phyloP scores from a whole-genome alignment of 192 early-diverging fungal species.

The Oehlia diaphana region DNA sequence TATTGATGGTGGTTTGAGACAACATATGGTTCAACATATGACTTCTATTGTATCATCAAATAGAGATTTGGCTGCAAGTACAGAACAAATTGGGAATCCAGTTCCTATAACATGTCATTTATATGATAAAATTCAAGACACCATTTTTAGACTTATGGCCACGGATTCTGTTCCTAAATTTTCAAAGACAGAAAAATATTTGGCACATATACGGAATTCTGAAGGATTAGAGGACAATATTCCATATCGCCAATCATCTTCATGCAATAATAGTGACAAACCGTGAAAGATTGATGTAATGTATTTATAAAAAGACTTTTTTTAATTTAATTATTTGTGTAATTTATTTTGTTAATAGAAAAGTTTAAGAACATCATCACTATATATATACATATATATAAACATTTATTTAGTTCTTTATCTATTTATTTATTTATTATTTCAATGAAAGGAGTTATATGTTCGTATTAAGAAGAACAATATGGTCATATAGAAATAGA shows the following conservation, averaged over 20 bases:
- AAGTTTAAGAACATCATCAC: too few relatives aligned
- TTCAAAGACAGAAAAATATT: constrained; percentile 58
- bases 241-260: not conserved
- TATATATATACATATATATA: too few relatives aligned
- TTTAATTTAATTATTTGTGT: too few relatives aligned
- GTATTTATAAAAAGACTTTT: too few relatives aligned
- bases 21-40: constrained; percentile 49
- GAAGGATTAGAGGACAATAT: not conserved
- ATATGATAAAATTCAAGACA: constrained; percentile 64
- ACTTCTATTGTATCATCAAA: constrained; percentile 38
- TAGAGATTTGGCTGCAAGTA: constrained; percentile 29
- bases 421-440: too few relatives aligned
- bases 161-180: constrained; percentile 79
- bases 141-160: constrained; percentile 73
- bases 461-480: too few relatives aligned
- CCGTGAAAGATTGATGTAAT: too few relatives aligned
- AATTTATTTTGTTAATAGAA: too few relatives aligned
- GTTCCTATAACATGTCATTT: constrained; percentile 32
- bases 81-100: too few relatives aligned
- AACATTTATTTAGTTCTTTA: too few relatives aligned
- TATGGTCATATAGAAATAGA: too few relatives aligned
- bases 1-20: constrained; percentile 51
- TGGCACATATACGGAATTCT: not conserved
- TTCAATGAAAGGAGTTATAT: too few relatives aligned
- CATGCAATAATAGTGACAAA: not conserved